Evolutionary conservation across 2,329 filamentous ascomycete genomes (phyloP).

Genomic region (Pseudogymnoascus sp.): DNA sequence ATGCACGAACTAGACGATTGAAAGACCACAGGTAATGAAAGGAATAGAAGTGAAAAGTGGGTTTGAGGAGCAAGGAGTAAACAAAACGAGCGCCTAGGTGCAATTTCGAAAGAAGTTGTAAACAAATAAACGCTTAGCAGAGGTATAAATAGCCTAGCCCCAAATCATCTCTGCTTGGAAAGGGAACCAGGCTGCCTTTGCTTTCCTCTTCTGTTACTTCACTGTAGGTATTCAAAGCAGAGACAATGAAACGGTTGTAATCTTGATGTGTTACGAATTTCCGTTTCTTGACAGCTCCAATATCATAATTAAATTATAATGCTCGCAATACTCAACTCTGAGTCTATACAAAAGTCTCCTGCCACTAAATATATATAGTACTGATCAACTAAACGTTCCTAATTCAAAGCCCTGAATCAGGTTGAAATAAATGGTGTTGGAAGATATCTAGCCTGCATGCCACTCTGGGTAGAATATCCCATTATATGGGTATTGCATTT

Average conservation of each 20-base stretch:
- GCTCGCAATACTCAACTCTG: not conserved
- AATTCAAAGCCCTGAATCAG: not conserved
- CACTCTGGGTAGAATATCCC: not conserved
- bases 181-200: not conserved
- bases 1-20: not conserved
- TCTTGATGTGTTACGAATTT: not conserved
- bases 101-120: not conserved
- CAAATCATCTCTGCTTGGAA: not conserved
- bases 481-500: slow-evolving; percentile 2
- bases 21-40: not conserved
- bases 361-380: not conserved
- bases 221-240: not conserved
- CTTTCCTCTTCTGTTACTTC: not conserved
- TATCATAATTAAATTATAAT: not conserved
- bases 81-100: not conserved
- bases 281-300: not conserved
- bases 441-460: not conserved
- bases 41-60: not conserved
- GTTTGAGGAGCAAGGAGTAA: not conserved
- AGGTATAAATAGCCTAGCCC: not conserved
- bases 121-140: not conserved
- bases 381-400: not conserved
- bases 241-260: not conserved
- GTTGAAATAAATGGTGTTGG: not conserved
- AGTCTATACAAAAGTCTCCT: not conserved